Percentiles rank a stretch among this genome's conserved stretches.
Evolutionary conservation across 2,329 filamentous ascomycete genomes (phyloP).

Genomic region (Dactylellina sp.): DNA sequence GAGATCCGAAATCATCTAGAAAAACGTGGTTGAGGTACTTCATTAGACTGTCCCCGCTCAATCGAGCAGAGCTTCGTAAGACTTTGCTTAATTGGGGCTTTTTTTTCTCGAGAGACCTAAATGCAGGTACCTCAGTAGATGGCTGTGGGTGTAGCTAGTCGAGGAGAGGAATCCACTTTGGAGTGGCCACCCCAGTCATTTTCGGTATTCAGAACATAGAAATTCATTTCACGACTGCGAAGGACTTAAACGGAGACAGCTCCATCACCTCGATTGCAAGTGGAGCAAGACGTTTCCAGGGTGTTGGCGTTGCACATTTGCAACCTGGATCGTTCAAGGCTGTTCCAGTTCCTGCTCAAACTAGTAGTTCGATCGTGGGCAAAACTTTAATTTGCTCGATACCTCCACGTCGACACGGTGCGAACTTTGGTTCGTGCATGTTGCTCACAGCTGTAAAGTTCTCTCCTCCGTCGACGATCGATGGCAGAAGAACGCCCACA

Average conservation of each 20-base stretch:
- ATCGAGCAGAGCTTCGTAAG: conserved; percentile 26
- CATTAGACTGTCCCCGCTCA: conserved; percentile 3
- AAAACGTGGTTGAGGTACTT: conserved; percentile 18
- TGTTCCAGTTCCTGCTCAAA: too few relatives aligned
- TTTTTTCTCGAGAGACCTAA: conserved; percentile 7
- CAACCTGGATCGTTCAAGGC: conserved; percentile 5
- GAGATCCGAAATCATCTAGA: conserved; percentile 32
- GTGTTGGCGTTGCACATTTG: conserved; percentile 17
- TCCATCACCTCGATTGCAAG: conserved; percentile 1
- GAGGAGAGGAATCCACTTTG: conserved; percentile 9
- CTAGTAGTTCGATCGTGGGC: too few relatives aligned
- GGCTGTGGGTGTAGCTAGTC: not conserved
- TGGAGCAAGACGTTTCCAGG: conserved; percentile 18
- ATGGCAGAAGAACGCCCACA: not conserved
- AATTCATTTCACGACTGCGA: not conserved
- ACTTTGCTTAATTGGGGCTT: conserved; percentile 28
- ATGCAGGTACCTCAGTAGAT: conserved; percentile 29
- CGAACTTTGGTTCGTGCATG: conserved; percentile 2
- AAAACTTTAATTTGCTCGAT: too few relatives aligned
- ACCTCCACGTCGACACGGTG: conserved; percentile 41
- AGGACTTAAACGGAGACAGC: conserved; percentile 8
- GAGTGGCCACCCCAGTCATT: conserved; percentile 4
- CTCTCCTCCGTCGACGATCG: conserved; percentile 19
- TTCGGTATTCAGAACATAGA: not conserved
- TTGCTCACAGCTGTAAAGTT: conserved; percentile 11